Percentiles rank a stretch among this genome's conserved stretches.
Conservation (phyloP, 2,329 filamentous ascomycete species). For the Phyllosticta citrichinensis region DNA sequence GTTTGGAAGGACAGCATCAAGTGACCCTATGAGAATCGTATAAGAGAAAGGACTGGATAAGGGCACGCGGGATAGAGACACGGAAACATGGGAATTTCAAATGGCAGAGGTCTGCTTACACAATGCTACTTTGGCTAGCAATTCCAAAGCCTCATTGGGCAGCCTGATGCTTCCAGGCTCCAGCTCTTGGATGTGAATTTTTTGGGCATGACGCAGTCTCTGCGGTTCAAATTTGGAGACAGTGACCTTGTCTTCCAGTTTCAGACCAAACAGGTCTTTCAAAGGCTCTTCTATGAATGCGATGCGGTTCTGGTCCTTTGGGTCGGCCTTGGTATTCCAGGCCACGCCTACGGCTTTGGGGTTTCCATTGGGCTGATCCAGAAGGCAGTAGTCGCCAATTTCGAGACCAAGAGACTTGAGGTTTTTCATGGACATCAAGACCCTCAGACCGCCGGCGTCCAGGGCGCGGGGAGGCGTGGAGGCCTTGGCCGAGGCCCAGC, state of each 20-base stretch:
- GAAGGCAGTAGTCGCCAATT: conserved; percentile 49
- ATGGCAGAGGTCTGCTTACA: conserved; percentile 16
- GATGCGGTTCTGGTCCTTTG: conserved; percentile 27
- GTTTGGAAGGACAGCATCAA: conserved; percentile 60
- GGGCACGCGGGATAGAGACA: neutral
- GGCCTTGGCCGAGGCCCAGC: conserved; percentile 34
- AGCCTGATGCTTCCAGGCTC: conserved; percentile 15
- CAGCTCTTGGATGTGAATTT: conserved; percentile 18
- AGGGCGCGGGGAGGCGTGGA: conserved; percentile 37
- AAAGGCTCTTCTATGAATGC: conserved; percentile 61
- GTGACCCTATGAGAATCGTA: conserved; percentile 36
- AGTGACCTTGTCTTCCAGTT: conserved; percentile 58
- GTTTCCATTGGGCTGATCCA: conserved; percentile 31
- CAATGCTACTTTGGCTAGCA: conserved; percentile 22
- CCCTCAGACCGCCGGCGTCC: conserved; percentile 46
- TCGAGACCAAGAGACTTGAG: conserved; percentile 45
- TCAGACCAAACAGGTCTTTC: conserved; percentile 61
- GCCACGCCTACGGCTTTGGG: conserved; percentile 48
- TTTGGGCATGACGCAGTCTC: conserved; percentile 20
- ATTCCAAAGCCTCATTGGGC: conserved; percentile 18
- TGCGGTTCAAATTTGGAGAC: conserved; percentile 42
- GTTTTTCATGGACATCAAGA: conserved; percentile 47
- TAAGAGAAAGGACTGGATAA: neutral
- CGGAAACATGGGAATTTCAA: neutral
- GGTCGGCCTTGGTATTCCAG: conserved; percentile 44